Conservation (phyloP, 768 basidiomycete genomes). For the Mycena maculata region DNA sequence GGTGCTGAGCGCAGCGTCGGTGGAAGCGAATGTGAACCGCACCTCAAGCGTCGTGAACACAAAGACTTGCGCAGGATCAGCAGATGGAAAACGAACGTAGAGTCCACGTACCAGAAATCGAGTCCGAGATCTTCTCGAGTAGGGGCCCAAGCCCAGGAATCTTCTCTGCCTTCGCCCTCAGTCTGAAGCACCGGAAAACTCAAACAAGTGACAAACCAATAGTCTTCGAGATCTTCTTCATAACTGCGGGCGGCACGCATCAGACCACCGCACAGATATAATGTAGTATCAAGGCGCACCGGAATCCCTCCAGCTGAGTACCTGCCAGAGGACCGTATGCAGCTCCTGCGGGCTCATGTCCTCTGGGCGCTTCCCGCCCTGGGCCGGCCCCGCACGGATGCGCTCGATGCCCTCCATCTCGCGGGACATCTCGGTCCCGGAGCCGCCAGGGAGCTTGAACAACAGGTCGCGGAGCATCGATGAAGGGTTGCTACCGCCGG, state of each 20-base stretch:
- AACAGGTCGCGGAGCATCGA: slow-evolving; percentile 71
- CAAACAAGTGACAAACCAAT: slow-evolving; percentile 61
- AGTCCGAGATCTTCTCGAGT: slow-evolving; percentile 84
- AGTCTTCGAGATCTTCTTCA: slow-evolving; percentile 82
- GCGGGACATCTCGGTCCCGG: slow-evolving; percentile 71
- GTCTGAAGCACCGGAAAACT: neutral
- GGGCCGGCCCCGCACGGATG: slow-evolving; percentile 68
- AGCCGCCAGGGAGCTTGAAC: slow-evolving; percentile 70
- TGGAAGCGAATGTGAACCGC: neutral
- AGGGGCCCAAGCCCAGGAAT: slow-evolving; percentile 83
- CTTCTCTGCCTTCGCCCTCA: slow-evolving; percentile 61
- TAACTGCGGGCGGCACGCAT: slow-evolving; percentile 50
- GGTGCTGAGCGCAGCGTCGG: neutral
- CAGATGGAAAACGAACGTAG: neutral
- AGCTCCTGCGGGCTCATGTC: slow-evolving; percentile 92
- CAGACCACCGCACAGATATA: neutral
- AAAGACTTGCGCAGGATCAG: slow-evolving; percentile 61
- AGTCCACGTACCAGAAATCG: slow-evolving; percentile 64
- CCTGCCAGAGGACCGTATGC: slow-evolving; percentile 85
- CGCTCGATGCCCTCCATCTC: slow-evolving; percentile 81
- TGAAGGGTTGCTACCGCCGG: slow-evolving; percentile 50
- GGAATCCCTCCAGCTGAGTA: slow-evolving; percentile 86
- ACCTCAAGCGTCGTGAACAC: slow-evolving; percentile 89
- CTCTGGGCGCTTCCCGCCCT: slow-evolving; percentile 76
- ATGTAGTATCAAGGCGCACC: slow-evolving; percentile 50